Base-by-base conservation (phyloP, 2,329 filamentous ascomycete species). In the Lasiodiplodia gonubiensis region DNA sequence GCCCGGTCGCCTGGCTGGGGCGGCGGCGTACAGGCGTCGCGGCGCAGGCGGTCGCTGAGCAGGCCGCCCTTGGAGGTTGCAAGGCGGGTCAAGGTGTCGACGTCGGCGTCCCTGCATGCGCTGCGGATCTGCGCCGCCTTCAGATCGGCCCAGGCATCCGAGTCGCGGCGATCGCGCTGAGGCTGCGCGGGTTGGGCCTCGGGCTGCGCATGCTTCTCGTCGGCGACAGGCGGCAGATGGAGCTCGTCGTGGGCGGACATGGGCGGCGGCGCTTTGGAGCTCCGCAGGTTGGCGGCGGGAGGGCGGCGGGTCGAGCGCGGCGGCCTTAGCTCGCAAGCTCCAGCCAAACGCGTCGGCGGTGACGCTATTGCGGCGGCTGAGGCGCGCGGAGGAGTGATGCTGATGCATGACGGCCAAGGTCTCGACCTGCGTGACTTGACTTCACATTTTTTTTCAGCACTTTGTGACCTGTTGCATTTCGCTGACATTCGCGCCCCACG, bases 11-110 rank as follows among this genome's bases (percentile, higher is more conserved):
- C 23, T 35, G 39, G 54, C 64, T n/a, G 66, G 57, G 52, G 53
- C 35, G 46, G 61, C 52, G 60, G 71, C 92, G 80, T 86, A 96
- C 94, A 97, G 72, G 92, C 93, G 78, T 83, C 81, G 74, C 87
- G 86, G 71, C 94, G 90, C 70, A 95, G 78, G 46, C 76, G 73
- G 71, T 86, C 84, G 70, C 80, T 78, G 54, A 86, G 71, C 42
- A 86, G 76, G 64, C 84, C 84, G 59, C 78, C 75, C 57, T 74
- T 67, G 59, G 78, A 78, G n/a, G 80, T 80, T 4, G 83, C 82
- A 21, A 84, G 77, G 8, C 73, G 70, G 42, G 77, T 72, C 37
- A 86, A 74, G 52, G 76, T 71, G n/a, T 74, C 69, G 64, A 83
- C 71, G 69, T 84, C 76, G 49, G 71, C 71, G 67, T 77, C 72